phyloP scores from a whole-genome alignment of 2,329 filamentous ascomycete species.

The Epichloe baconii region DNA sequence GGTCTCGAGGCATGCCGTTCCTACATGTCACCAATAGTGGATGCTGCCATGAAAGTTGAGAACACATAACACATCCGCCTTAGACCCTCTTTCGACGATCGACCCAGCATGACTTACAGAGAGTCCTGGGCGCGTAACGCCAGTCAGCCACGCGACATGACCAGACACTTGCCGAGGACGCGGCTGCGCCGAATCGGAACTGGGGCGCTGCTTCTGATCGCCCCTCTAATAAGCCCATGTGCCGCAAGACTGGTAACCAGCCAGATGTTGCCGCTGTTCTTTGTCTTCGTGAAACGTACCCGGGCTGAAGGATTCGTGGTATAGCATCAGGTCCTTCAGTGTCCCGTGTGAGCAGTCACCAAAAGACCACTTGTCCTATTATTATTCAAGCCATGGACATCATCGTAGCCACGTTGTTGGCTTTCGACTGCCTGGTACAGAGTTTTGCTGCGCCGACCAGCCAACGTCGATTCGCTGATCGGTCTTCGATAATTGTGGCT shows the following conservation, averaged over 20 bases:
- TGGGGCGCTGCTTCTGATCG: constrained; percentile 3
- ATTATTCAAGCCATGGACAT: not conserved
- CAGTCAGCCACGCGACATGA: not conserved
- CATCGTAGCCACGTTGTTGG: not conserved
- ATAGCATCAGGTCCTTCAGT: not conserved
- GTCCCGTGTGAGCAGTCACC: not conserved
- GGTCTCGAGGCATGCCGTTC: not conserved
- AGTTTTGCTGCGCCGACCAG: not conserved
- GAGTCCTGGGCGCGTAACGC: not conserved
- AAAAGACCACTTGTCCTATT: not conserved
- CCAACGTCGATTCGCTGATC: not conserved
- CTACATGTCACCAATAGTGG: too few species aligned
- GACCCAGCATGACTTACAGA: not conserved
- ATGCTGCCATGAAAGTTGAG: too few species aligned
- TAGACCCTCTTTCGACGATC: not conserved
- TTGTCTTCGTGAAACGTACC: not conserved
- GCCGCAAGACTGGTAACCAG: constrained; percentile 5
- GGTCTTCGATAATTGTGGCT: not conserved
- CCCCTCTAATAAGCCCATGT: not conserved
- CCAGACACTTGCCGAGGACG: not conserved
- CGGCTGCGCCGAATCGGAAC: constrained; percentile 3
- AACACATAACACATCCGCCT: not conserved
- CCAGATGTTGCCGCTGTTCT: constrained; percentile 2
- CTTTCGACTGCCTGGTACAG: not conserved
- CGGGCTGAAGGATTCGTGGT: not conserved